phyloP scores from a whole-genome alignment of 371 early-diverging fungal species.

The Mucor ambiguus region DNA sequence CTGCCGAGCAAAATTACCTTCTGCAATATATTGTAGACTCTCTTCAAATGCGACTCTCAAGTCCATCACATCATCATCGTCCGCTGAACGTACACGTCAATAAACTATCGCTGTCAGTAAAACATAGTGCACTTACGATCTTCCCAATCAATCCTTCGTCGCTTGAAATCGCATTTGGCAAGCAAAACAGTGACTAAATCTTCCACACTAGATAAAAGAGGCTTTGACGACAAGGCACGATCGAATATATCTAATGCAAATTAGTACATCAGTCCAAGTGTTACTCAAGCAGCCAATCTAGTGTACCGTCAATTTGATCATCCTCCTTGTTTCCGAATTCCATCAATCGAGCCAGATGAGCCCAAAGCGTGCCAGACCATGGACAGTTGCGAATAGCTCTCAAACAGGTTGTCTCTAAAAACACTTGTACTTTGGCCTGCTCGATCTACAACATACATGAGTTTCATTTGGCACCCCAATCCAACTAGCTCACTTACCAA shows the following conservation, averaged over 20 bases:
- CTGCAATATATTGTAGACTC: slow-evolving; percentile 27
- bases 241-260: slow-evolving; percentile 35
- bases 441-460: slow-evolving; percentile 30
- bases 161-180: slow-evolving; percentile 45
- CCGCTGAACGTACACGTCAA: slow-evolving; percentile 13
- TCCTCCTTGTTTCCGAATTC: slow-evolving; percentile 16
- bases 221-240: slow-evolving; percentile 33
- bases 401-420: slow-evolving; percentile 31
- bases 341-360: slow-evolving; percentile 42
- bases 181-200: slow-evolving; percentile 40
- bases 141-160: slow-evolving; percentile 44
- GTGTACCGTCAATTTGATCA: slow-evolving; percentile 31
- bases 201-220: slow-evolving; percentile 41
- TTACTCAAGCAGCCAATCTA: not conserved
- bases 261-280: not conserved
- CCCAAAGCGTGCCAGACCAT: slow-evolving; percentile 71
- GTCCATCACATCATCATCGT: slow-evolving; percentile 25
- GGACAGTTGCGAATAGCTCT: slow-evolving; percentile 71
- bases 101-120: not conserved
- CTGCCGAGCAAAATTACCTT: slow-evolving; percentile 26
- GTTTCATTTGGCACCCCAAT: not conserved
- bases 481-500: slow-evolving; percentile 34
- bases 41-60: slow-evolving; percentile 43
- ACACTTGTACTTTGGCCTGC: slow-evolving; percentile 23
- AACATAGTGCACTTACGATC: slow-evolving; percentile 27